Evolutionary conservation across 257 asterid genomes (phyloP), one percentile per base, ranked within the genome.

Genomic region (Cinchona pubescens): DNA sequence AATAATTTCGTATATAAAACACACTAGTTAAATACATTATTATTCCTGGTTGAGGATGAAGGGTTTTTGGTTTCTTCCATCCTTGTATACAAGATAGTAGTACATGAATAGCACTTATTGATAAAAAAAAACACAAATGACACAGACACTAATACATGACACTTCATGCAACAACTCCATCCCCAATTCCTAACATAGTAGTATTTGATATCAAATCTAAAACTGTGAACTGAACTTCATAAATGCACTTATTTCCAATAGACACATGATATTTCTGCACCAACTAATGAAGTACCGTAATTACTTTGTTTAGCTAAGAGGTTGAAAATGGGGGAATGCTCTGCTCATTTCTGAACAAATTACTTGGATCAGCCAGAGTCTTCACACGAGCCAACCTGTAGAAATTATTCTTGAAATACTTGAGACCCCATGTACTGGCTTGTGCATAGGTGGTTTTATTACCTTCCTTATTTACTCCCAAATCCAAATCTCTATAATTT

Each of bases 401-500:
- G 34, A 83, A 86, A 70, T 83, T 86, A n/a, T 69, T 66, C 80
- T 67, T 75, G 72, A 79, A 86, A 53, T 83, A 83, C 43, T 40
- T 64, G 23, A 34, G 16, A 0, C 90, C 90, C 90, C 90, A 86
- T 62, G 48, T 62, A 34, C 80, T 82, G 60, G 90, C 87, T 73
- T 79, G 63, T 67, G 7, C 76, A 62, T 79, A 87, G 70, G 82
- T 77, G 18, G 87, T 76, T 42, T 68, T 79, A 35, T 78, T n/a
- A n/a, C n/a, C 75, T 21, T 66, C 76, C 60, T 69, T 75, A 40
- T 81, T 77, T 3, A 79, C 65, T 61, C 90, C 87, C 85, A 86
- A 69, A 75, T 83, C 90, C 81, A 86, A 80, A 61, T 83, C 90
- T 55, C 84, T 83, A 63, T 86, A 79, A 64, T 86, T 82, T n/a